Percentiles rank a stretch among this genome's conserved stretches.
Conservation (phyloP, 768 basidiomycete genomes). For the Coprinopsis cinerea region DNA sequence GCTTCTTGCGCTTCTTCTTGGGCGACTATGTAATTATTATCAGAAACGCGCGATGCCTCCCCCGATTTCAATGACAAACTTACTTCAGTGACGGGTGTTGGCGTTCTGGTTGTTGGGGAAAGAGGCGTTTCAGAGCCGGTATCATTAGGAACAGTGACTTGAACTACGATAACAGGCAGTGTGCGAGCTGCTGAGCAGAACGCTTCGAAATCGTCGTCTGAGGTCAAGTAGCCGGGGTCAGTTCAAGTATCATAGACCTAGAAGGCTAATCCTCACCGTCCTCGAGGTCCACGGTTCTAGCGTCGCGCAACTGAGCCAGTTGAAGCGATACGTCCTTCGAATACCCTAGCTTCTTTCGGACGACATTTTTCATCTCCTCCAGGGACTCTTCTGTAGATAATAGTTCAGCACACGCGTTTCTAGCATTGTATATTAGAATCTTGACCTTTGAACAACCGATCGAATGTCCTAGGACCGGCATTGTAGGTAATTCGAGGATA, state of each 20-base stretch:
- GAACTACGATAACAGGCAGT: conserved; percentile 12
- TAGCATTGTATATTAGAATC: neutral
- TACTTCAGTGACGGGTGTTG: neutral
- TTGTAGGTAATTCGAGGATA: conserved; percentile 41
- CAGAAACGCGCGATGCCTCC: too few species aligned
- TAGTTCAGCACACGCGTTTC: neutral
- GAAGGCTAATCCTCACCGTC: conserved; percentile 60
- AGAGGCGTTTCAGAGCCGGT: neutral
- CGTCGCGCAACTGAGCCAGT: conserved; percentile 50
- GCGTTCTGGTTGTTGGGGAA: neutral
- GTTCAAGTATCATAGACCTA: neutral
- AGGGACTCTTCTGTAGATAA: conserved; percentile 54
- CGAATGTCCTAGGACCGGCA: conserved; percentile 38
- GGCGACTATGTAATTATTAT: neutral
- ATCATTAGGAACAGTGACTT: conserved; percentile 1
- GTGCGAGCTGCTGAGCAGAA: conserved; percentile 45
- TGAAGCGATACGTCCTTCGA: conserved; percentile 26
- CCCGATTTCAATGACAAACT: neutral
- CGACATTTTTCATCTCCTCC: conserved; percentile 47
- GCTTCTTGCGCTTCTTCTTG: conserved; percentile 19
- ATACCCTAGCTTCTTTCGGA: conserved; percentile 58
- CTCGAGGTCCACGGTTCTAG: conserved; percentile 58
- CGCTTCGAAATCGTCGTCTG: conserved; percentile 79
- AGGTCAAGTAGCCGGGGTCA: conserved; percentile 3
- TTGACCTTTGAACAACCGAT: conserved; percentile 49